Percentiles rank a stretch among this genome's conserved stretches.
phyloP scores from a whole-genome alignment of 2,329 filamentous ascomycete genomes.

The Calcarisporium arbuscula region DNA sequence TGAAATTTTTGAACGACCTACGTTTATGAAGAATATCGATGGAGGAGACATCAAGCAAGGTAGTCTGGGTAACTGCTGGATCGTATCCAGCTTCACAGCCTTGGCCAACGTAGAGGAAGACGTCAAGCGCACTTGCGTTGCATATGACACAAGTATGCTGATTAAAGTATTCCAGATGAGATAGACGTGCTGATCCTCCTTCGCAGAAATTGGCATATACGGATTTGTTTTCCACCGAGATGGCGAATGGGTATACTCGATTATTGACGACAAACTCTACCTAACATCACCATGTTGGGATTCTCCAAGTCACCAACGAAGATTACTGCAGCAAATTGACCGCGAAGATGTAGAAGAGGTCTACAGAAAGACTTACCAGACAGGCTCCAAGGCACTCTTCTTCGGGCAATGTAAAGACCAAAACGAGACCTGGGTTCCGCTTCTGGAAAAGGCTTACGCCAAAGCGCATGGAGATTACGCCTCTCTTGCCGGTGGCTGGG shows the following conservation, averaged over 20 bases:
- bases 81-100: conserved; percentile 71
- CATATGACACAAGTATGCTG: conserved; percentile 53
- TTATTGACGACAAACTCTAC: conserved; percentile 87
- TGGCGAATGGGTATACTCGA: conserved; percentile 86
- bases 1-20: conserved; percentile 69
- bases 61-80: conserved; percentile 74
- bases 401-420: conserved; percentile 70
- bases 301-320: conserved; percentile 66
- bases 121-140: conserved; percentile 69
- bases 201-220: conserved; percentile 64
- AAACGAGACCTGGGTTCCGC: conserved; percentile 76
- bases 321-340: conserved; percentile 69
- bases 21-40: conserved; percentile 59
- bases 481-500: conserved; percentile 64
- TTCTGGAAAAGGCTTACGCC: conserved; percentile 78
- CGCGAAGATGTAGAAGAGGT: conserved; percentile 65
- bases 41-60: conserved; percentile 75
- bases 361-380: conserved; percentile 66
- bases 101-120: conserved; percentile 66
- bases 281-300: conserved; percentile 79
- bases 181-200: background rate
- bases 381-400: conserved; percentile 69
- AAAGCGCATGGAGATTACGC: conserved; percentile 77
- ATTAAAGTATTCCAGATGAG: background rate
- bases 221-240: conserved; percentile 86